These are phyloP conservation scores for Rheum nobile DNA, from an alignment of 148 eudicot genomes.

Conservation along the genomic window DNA sequence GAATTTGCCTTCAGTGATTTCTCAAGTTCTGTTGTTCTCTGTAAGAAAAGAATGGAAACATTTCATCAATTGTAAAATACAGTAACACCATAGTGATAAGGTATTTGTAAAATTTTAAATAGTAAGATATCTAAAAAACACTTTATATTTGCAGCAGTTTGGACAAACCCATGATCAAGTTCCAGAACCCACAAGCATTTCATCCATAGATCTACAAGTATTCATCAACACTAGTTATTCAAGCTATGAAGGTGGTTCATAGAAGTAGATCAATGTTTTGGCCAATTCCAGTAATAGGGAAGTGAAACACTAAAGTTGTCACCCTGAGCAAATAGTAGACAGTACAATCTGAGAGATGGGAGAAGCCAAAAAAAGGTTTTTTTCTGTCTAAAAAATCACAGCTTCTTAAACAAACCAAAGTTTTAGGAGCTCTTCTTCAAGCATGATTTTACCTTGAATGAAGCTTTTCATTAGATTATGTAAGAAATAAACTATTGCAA, in stretches of 20 bases:
- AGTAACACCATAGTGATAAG: neutral
- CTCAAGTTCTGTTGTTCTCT: conserved; percentile 65
- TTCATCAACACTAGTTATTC: neutral
- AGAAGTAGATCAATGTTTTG: neutral
- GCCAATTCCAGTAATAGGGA: neutral
- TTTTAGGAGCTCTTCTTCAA: neutral
- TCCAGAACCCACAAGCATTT: neutral
- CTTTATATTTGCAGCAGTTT: neutral
- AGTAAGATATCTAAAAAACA: neutral
- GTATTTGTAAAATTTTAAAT: neutral
- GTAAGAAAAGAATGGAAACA: conserved; percentile 10
- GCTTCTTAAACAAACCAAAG: neutral
- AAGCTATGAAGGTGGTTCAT: neutral
- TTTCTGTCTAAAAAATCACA: neutral
- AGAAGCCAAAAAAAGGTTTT: neutral
- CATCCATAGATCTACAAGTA: neutral
- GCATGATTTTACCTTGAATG: neutral
- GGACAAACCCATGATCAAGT: neutral
- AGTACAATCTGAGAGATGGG: neutral
- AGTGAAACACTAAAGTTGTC: neutral
- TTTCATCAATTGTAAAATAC: neutral
- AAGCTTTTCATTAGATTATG: neutral
- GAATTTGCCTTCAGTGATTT: conserved; percentile 44
- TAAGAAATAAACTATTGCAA: neutral
- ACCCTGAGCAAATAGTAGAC: neutral